Conservation (phyloP, 2,329 filamentous ascomycete species). For the Ophiosphaerella korrae region DNA sequence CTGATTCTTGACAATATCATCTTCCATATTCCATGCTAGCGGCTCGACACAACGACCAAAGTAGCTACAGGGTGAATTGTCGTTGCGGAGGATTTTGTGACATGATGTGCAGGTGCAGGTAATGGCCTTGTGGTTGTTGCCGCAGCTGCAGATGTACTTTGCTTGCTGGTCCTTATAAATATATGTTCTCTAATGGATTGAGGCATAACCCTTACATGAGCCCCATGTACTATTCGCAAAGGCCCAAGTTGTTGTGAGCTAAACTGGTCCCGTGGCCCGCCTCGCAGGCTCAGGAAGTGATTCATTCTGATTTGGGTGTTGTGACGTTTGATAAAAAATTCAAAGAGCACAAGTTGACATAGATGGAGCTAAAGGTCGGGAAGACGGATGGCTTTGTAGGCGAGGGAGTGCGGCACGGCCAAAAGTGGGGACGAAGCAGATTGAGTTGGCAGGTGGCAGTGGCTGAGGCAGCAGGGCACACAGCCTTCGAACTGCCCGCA, state of each 20-base stretch:
- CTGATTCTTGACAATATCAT: constrained; percentile 5
- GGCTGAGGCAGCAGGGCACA: too few species aligned
- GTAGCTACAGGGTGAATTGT: constrained; percentile 6
- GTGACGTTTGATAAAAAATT: too few species aligned
- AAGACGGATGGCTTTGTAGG: too few species aligned
- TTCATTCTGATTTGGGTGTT: not conserved
- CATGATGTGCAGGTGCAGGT: constrained; percentile 5
- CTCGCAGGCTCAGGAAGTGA: not conserved
- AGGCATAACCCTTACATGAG: not conserved
- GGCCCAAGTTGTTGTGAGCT: not conserved
- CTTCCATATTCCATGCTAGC: constrained; percentile 21
- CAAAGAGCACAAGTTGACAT: too few species aligned
- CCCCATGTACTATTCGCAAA: not conserved
- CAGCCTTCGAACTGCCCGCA: too few species aligned
- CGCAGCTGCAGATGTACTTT: constrained; percentile 13
- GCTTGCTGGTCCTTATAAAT: constrained; percentile 6
- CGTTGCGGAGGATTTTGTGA: constrained; percentile 1
- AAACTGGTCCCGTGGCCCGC: not conserved
- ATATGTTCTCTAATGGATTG: not conserved
- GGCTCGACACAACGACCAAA: constrained; percentile 15
- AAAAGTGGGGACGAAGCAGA: too few species aligned
- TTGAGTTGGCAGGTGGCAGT: too few species aligned
- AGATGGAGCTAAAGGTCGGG: too few species aligned
- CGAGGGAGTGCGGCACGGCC: too few species aligned
- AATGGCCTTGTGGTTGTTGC: not conserved